phyloP scores from a whole-genome alignment of 305 asterid species.

The Fraxinus baroniana region DNA sequence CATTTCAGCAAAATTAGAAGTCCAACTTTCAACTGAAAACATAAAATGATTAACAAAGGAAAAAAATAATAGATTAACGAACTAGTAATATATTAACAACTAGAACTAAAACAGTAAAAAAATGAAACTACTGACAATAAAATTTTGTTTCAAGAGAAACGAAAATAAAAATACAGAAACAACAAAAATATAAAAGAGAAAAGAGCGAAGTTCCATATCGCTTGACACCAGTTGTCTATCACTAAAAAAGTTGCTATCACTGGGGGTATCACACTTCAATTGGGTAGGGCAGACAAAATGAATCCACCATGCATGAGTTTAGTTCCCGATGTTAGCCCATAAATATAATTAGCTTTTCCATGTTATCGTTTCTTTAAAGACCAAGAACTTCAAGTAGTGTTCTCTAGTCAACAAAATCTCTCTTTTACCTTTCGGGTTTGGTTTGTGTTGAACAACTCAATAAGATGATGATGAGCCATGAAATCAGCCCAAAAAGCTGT shows the following conservation, averaged over 20 bases:
- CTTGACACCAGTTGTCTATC: not conserved
- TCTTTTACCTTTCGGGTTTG: not conserved
- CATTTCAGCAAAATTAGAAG: not conserved
- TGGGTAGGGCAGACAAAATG: not conserved
- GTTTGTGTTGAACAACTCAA: not conserved
- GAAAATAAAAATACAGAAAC: not conserved
- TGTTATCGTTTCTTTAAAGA: not conserved
- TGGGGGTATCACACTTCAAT: not conserved
- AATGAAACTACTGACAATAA: not conserved
- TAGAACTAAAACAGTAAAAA: not conserved
- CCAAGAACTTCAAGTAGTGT: not conserved
- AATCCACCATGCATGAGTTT: not conserved
- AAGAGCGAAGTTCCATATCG: not conserved
- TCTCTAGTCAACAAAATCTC: not conserved
- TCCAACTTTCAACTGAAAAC: not conserved
- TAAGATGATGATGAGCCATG: not conserved
- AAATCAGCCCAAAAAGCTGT: not conserved
- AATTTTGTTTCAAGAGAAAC: not conserved
- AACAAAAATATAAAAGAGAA: not conserved
- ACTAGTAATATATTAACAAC: not conserved
- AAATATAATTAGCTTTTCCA: not conserved
- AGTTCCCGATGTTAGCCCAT: not conserved
- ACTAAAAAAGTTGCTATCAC: not conserved
- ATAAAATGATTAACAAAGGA: not conserved
- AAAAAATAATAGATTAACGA: not conserved